phyloP scores from a whole-genome alignment of 1,139 yeast genomes.

The Suhomyces taliae region DNA sequence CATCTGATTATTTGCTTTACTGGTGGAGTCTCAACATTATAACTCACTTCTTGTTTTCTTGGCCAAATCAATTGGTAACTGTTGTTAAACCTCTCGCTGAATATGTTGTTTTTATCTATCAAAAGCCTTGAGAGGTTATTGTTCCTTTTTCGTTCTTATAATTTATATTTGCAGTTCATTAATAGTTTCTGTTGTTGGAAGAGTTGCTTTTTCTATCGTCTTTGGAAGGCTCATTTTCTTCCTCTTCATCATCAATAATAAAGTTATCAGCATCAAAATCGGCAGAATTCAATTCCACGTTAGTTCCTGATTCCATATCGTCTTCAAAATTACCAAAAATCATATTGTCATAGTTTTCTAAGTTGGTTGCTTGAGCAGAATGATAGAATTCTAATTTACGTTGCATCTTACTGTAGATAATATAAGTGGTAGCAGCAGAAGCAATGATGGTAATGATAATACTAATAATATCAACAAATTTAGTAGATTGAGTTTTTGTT shows the following conservation, averaged over 20 bases:
- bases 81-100: too few relatives aligned
- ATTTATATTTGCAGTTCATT: background rate
- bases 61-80: too few relatives aligned
- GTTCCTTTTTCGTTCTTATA: too few relatives aligned
- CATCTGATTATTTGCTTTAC: too few relatives aligned
- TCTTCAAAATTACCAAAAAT: slow-evolving; percentile 44
- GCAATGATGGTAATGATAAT: slow-evolving; percentile 59
- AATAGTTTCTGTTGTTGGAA: slow-evolving; percentile 8
- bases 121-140: too few relatives aligned
- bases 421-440: slow-evolving; percentile 63
- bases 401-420: slow-evolving; percentile 67
- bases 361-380: slow-evolving; percentile 12
- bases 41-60: too few relatives aligned
- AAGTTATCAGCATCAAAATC: slow-evolving; percentile 41
- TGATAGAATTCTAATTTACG: slow-evolving; percentile 37
- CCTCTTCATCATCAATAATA: slow-evolving; percentile 31
- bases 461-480: slow-evolving; percentile 62
- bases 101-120: too few relatives aligned
- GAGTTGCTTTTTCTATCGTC: slow-evolving; percentile 2
- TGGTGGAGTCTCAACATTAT: too few relatives aligned
- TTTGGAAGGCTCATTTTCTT: background rate
- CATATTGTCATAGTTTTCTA: slow-evolving; percentile 25
- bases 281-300: slow-evolving; percentile 35
- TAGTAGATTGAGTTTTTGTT: slow-evolving; percentile 50
- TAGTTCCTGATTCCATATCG: slow-evolving; percentile 33